These are phyloP conservation scores for Scutellaria galericulata DNA, from an alignment of 257 asterid species.

Conservation along the genomic window DNA sequence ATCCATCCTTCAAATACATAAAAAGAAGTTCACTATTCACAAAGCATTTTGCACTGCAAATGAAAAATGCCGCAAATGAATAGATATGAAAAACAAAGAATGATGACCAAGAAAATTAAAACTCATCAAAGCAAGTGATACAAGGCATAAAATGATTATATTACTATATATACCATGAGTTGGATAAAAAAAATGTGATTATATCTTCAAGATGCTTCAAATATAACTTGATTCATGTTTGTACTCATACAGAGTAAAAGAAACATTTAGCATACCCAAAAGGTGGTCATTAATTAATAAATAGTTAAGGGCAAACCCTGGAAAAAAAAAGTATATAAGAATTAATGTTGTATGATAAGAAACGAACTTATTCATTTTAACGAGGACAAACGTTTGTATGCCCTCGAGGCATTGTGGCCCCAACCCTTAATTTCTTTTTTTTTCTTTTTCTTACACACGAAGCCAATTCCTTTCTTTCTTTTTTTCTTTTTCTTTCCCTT, in stretches of 20 bases:
- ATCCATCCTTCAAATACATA: slow-evolving; percentile 6
- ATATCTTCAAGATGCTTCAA: slow-evolving; percentile 2
- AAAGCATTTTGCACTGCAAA: slow-evolving; percentile 16
- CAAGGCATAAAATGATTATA: background rate
- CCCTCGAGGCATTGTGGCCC: too few species aligned
- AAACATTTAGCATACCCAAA: background rate
- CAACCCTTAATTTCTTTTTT: too few species aligned
- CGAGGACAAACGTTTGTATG: too few species aligned
- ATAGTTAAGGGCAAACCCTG: too few species aligned
- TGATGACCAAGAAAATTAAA: background rate
- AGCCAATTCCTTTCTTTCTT: too few species aligned
- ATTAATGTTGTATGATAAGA: too few species aligned
- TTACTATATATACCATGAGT: background rate
- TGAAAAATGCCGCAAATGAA: slow-evolving; percentile 16
- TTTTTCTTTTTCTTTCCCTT: too few species aligned
- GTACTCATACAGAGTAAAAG: slow-evolving; percentile 6
- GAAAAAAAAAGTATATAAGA: too few species aligned
- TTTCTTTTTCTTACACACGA: too few species aligned
- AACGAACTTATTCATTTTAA: too few species aligned
- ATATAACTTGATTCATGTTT: slow-evolving; percentile 10
- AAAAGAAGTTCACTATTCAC: background rate
- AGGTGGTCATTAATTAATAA: too few species aligned
- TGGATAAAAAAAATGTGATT: background rate
- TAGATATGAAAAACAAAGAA: background rate
- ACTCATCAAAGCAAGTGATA: slow-evolving; percentile 1